A percentile compares a stretch with the other conserved stretches of the same genome.
phyloP scores from a whole-genome alignment of 2,329 filamentous ascomycete genomes.

The Emergomyces africanus region DNA sequence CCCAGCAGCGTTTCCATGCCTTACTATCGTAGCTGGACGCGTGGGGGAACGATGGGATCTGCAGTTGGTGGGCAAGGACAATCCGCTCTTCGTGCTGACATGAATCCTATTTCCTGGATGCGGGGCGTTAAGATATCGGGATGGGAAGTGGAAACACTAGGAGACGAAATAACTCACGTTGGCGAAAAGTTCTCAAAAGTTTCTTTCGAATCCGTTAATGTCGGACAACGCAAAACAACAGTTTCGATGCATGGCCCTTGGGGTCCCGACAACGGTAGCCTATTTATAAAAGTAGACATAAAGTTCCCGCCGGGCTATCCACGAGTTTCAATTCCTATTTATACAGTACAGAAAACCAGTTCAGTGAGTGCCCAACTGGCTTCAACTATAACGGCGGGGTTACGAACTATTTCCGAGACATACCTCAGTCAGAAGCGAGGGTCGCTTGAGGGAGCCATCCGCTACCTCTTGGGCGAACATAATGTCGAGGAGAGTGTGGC shows the following conservation, averaged over 20 bases:
- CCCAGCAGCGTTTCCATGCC: conserved; percentile 39
- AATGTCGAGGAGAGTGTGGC: conserved; percentile 44
- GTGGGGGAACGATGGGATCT: conserved; percentile 36
- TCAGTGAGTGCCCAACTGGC: conserved; percentile 41
- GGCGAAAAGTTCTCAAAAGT: conserved; percentile 50
- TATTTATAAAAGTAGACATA: conserved; percentile 46
- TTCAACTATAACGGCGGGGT: conserved; percentile 36
- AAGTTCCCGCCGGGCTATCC: conserved; percentile 48
- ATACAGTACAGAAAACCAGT: conserved; percentile 45
- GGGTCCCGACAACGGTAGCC: conserved; percentile 38
- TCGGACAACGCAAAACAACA: conserved; percentile 40
- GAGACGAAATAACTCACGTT: conserved; percentile 49
- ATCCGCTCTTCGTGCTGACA: conserved; percentile 35
- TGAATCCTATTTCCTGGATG: conserved; percentile 52
- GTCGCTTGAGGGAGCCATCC: conserved; percentile 49
- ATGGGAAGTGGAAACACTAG: conserved; percentile 42
- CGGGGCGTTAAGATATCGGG: conserved; percentile 48
- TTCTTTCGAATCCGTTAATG: conserved; percentile 45
- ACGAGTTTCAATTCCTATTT: conserved; percentile 35
- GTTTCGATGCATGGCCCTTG: conserved; percentile 50
- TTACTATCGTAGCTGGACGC: conserved; percentile 37
- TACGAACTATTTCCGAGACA: conserved; percentile 42
- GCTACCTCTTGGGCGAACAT: conserved; percentile 48
- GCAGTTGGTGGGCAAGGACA: conserved; percentile 37
- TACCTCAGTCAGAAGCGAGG: conserved; percentile 39